These are phyloP conservation scores for Kwoniella dejecticola DNA, from an alignment of 768 basidiomycete genomes.

Conservation along the genomic window DNA sequence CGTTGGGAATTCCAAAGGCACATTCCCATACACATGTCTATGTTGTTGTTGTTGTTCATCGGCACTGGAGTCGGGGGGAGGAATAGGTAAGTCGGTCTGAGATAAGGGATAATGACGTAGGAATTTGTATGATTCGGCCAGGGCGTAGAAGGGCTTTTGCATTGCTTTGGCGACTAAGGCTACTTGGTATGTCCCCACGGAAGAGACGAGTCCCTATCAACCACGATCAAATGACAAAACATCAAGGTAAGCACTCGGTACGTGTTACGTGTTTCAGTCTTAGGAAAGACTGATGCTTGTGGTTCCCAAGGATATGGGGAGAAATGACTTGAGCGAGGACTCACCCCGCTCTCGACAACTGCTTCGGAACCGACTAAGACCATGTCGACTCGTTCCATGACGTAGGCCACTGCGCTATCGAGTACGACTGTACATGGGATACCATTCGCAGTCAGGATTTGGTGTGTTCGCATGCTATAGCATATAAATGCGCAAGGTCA, in stretches of 20 bases:
- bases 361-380: slow-evolving; percentile 97
- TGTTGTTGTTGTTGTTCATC: slow-evolving; percentile 77
- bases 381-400: slow-evolving; percentile 94
- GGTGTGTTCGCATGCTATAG: slow-evolving; percentile 83
- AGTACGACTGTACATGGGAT: slow-evolving; percentile 93
- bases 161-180: slow-evolving; percentile 92
- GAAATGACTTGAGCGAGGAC: too few relatives aligned
- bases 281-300: too few relatives aligned
- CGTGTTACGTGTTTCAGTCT: too few relatives aligned
- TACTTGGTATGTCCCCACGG: slow-evolving; percentile 90
- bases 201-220: slow-evolving; percentile 43
- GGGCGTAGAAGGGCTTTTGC: slow-evolving; percentile 93
- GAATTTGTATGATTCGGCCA: slow-evolving; percentile 97
- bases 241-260: neutral
- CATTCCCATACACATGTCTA: neutral
- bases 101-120: slow-evolving; percentile 81
- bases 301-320: too few relatives aligned
- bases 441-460: slow-evolving; percentile 79
- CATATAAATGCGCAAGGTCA: neutral
- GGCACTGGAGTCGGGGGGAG: slow-evolving; percentile 60
- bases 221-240: neutral
- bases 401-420: slow-evolving; percentile 94
- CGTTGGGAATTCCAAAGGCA: slow-evolving; percentile 17
- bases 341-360: slow-evolving; percentile 85
- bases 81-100: slow-evolving; percentile 53